Evolutionary conservation across 2,329 filamentous ascomycete species (phyloP), one percentile per base, ranked within the genome.

Genomic region (Phoma herbarum): DNA sequence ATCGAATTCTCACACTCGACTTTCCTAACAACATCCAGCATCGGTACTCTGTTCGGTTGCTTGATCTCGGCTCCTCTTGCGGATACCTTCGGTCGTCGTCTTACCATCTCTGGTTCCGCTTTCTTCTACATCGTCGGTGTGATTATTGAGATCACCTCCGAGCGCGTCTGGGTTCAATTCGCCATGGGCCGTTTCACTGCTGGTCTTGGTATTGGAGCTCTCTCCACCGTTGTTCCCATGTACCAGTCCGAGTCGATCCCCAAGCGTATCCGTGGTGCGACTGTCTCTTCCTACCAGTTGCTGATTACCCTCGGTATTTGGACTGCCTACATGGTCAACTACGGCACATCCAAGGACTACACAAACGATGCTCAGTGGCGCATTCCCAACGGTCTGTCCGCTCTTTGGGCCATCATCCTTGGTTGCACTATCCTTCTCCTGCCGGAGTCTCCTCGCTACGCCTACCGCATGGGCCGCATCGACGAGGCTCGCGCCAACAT

Each of bases 31-130:
- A 29, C 16, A 20, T 48, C 18, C 37, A 72, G 70, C 0, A 87
- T 88, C 33, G 90, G 90, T 47, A 92, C 90, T 14, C 91, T 93
- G 72, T 86, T 92, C 60, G 90, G 90, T 39, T 85, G 89, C 14
- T 80, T 92, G 8, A 74, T 77, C 46, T 79, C 79, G 22, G 80
- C 86, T 18, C 86, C 84, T 41, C 78, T 90, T 37, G 85, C 87
- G 45, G 88, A 90, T 61, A 77, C 75, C 2, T 79, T 89, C 54
- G 88, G 88, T 39, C 85, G 88, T 11, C 83, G 84, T 41, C 76
- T 84, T 10, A 85, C 85, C 22, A 90, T 90, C 65, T 86, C 86
- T 16, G 74, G 80, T 37, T 85, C 86, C 35, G 84, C 86, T 44
- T 80, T 89, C 62, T 86, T 88, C 77, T 86, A 88, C 66, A 86